A percentile compares a stretch with the other conserved stretches of the same genome.
These are phyloP conservation scores for Penicillium capsulatum DNA, from an alignment of 2,329 filamentous ascomycete genomes.

Conservation along the genomic window DNA sequence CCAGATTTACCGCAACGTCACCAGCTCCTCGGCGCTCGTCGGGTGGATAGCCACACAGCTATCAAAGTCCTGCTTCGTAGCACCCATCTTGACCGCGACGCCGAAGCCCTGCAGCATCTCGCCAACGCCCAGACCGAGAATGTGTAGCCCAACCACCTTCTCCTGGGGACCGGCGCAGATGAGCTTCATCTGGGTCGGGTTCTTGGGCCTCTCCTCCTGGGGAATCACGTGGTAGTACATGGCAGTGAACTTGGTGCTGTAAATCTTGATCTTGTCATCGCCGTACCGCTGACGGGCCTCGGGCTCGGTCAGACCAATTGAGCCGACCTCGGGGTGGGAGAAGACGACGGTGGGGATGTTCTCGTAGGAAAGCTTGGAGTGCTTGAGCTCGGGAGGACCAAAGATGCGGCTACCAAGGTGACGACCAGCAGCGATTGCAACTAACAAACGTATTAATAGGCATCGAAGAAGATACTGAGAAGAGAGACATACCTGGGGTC, in stretches of 20 bases:
- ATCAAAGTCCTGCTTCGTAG: constrained; percentile 73
- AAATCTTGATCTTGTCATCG: constrained; percentile 49
- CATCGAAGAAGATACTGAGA: neutral
- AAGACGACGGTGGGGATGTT: constrained; percentile 53
- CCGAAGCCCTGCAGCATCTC: constrained; percentile 75
- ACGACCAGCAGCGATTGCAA: constrained; percentile 51
- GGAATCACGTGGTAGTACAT: constrained; percentile 50
- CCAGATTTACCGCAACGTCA: constrained; percentile 43
- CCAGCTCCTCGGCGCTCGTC: constrained; percentile 70
- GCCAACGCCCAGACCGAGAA: constrained; percentile 45
- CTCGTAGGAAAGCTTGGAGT: constrained; percentile 46
- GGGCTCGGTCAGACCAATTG: constrained; percentile 49
- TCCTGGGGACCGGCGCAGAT: constrained; percentile 48
- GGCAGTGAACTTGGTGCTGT: constrained; percentile 47
- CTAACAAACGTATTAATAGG: constrained; percentile 22
- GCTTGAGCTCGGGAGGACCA: constrained; percentile 43
- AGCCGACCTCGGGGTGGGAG: constrained; percentile 49
- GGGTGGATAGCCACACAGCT: constrained; percentile 72
- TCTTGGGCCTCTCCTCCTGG: constrained; percentile 47
- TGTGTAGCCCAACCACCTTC: constrained; percentile 50
- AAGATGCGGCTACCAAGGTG: constrained; percentile 50
- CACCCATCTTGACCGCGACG: constrained; percentile 74
- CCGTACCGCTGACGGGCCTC: constrained; percentile 47
- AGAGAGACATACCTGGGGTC: constrained; percentile 43
- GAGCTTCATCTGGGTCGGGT: constrained; percentile 51